phyloP scores from a whole-genome alignment of 2,329 filamentous ascomycete species.

The Aspergillus unguis region DNA sequence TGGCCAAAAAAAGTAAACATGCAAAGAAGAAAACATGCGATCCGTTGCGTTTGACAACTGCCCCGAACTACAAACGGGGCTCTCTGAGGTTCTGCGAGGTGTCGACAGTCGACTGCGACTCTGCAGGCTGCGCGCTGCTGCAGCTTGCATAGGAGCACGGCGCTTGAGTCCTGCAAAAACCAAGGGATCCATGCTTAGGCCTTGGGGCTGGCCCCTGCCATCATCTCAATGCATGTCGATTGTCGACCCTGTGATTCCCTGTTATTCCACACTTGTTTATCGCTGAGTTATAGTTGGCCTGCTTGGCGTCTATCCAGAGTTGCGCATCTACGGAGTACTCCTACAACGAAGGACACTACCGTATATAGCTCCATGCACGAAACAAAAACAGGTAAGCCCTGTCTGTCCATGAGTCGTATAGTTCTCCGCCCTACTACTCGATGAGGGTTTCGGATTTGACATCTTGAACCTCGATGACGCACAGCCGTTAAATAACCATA shows the following conservation, averaged over 20 bases:
- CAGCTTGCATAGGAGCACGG: background rate
- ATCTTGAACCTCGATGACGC: too few species aligned
- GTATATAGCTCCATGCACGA: too few species aligned
- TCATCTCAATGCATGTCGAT: conserved; percentile 17
- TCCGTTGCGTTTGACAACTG: background rate
- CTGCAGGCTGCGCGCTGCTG: background rate
- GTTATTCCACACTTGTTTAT: conserved; percentile 11
- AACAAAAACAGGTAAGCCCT: too few species aligned
- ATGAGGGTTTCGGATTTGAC: too few species aligned
- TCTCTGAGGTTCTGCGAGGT: too few species aligned
- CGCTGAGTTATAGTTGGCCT: conserved; percentile 2
- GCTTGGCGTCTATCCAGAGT: background rate
- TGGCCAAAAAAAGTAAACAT: conserved; percentile 10
- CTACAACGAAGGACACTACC: too few species aligned
- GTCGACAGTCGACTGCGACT: background rate
- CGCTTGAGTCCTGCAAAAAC: conserved; percentile 5
- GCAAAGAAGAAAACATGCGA: conserved; percentile 1
- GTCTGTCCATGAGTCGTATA: too few species aligned
- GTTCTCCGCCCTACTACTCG: too few species aligned
- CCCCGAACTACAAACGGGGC: background rate
- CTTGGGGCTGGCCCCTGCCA: background rate
- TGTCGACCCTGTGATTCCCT: conserved; percentile 25
- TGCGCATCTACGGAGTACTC: background rate
- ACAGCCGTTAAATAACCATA: too few species aligned
- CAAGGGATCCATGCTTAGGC: conserved; percentile 7